phyloP scores from a whole-genome alignment of 2,329 filamentous ascomycete genomes.

The Exophiala phaeomuriformis region DNA sequence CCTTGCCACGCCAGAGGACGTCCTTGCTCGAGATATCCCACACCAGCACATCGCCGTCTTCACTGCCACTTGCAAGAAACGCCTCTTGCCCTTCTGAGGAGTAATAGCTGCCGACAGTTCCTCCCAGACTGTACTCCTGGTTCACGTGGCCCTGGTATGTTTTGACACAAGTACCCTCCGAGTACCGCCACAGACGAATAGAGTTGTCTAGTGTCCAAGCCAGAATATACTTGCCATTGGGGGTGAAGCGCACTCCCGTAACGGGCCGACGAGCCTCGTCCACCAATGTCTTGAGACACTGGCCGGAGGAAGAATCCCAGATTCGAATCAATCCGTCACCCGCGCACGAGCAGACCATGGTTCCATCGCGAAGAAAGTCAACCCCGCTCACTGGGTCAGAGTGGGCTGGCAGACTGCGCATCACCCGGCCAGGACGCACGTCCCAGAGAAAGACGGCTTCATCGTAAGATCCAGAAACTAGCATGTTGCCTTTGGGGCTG shows the following conservation, averaged over 20 bases:
- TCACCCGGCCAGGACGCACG: constrained; percentile 74
- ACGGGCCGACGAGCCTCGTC: constrained; percentile 94
- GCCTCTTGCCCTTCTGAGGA: constrained; percentile 34
- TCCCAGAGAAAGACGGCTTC: constrained; percentile 98
- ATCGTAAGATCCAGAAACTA: constrained; percentile 91
- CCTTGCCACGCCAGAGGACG: constrained; percentile 60
- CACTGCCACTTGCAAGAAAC: constrained; percentile 77
- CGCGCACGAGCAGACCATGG: constrained; percentile 82
- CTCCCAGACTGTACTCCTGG: constrained; percentile 72
- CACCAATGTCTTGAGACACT: constrained; percentile 88
- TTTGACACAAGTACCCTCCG: constrained; percentile 84
- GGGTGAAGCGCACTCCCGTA: constrained; percentile 81
- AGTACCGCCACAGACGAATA: constrained; percentile 90
- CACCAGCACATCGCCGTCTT: constrained; percentile 74
- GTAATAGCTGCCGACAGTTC: constrained; percentile 71
- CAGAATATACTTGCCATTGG: constrained; percentile 87
- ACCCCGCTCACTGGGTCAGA: constrained; percentile 91
- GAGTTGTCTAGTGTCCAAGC: constrained; percentile 88
- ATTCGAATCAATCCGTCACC: constrained; percentile 87
- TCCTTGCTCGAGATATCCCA: constrained; percentile 90
- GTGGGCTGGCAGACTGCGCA: constrained; percentile 87
- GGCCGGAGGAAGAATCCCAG: constrained; percentile 92
- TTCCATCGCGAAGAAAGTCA: constrained; percentile 87
- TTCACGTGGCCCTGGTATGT: constrained; percentile 94
- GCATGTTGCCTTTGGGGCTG: constrained; percentile 95